phyloP scores from a whole-genome alignment of 768 basidiomycete species.

The Austroboletus eburneus region DNA sequence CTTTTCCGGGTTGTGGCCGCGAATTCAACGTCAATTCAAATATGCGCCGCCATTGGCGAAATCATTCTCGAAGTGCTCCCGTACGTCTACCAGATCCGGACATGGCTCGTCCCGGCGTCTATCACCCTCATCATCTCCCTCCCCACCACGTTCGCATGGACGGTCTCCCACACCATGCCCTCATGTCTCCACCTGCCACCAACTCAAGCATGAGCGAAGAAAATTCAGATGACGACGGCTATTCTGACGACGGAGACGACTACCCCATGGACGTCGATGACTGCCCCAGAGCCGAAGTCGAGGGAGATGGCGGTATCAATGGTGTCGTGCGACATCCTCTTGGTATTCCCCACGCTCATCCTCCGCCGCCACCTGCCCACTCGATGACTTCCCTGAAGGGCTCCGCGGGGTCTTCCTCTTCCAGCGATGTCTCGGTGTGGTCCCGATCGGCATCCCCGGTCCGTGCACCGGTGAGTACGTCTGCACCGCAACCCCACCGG shows the following conservation, averaged over 20 bases:
- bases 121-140: conserved; percentile 10
- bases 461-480: conserved; percentile 6
- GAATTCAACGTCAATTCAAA: conserved; percentile 84
- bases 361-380: conserved; percentile 1
- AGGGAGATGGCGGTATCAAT: conserved; percentile 13
- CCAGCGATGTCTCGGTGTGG: conserved; percentile 24
- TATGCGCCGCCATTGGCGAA: conserved; percentile 77
- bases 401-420: conserved; percentile 21
- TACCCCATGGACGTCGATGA: conserved; percentile 25
- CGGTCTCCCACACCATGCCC: not conserved
- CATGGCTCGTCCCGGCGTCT: conserved; percentile 7
- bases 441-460: conserved; percentile 26
- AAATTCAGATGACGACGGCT: conserved; percentile 26
- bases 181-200: conserved; percentile 30
- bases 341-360: not conserved
- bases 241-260: conserved; percentile 21
- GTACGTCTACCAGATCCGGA: conserved; percentile 21
- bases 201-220: conserved; percentile 28
- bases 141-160: not conserved
- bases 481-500: conserved; percentile 15
- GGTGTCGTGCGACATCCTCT: not conserved
- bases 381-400: conserved; percentile 5
- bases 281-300: not conserved
- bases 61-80: conserved; percentile 42
- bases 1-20: conserved; percentile 68